Evolutionary conservation across 768 basidiomycete genomes (phyloP), one percentile per base, ranked within the genome.

Genomic region (Suillus alpinus): DNA sequence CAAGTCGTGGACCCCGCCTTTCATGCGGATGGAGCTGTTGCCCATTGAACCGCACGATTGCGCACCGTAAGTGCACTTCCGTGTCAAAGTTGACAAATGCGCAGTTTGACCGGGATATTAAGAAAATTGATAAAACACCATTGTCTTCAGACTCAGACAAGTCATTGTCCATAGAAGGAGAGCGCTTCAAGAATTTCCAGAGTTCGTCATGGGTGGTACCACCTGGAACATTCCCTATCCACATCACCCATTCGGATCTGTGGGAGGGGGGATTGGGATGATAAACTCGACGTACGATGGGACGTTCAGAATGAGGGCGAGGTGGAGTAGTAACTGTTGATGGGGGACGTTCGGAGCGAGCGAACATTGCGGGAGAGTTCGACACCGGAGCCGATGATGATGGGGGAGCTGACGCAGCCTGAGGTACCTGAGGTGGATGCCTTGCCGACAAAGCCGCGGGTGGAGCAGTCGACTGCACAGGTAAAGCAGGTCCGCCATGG

Each of bases 221-320:
- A 6, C 82, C 81, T 2, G 92, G 92, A 3, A 97, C 89, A 69
- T 98, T 98, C 10, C 95, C 95, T 13, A 87, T 88, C 95, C 95
- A 97, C 92, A 95, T 93, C 1, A 94, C 94, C 92, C 91, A 95
- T 61, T 93, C 92, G 7, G 92, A 92, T 14, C 92, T 84, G 57
- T 90, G 81, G 12, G 85, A 76, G 13, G 89, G 88, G 0, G 87
- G 83, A 59, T 85, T 88, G 2, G 89, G 89, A 63, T 91, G 89
- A 66, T 87, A 89, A 23, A 81, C 67, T 9, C 83, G 81, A 44
- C 87, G 85, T 29, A 76, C 68, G 5, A 74, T 37, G 0, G 75
- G 72, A 34, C 65, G 76, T 16, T 77, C 75, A 60, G 59, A 23
- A 23, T 53, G 31, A 39, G 64, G 16, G 39, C 49, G 65, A 2